Evolutionary conservation across 2,329 filamentous ascomycete species (phyloP), one percentile per base, ranked within the genome.

Genomic region (Colletotrichum orchidophilum): DNA sequence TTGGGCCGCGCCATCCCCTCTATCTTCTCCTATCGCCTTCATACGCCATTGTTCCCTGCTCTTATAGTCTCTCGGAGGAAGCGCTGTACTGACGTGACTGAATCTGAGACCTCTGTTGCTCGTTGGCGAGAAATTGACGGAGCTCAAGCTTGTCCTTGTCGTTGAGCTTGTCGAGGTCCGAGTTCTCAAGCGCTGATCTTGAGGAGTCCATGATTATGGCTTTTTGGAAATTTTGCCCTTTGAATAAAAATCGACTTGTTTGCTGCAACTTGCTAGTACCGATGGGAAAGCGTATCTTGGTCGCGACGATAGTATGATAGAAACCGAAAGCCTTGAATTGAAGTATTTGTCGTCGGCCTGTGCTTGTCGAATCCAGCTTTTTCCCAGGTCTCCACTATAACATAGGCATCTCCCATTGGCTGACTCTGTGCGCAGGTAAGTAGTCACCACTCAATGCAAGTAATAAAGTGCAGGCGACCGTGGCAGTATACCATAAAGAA

Each of bases 141-240:
- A 99, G 88, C 83, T 98, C 95, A 75, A 90, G 87, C 88, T 95
- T 96, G 83, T 98, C 95, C 78, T 89, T 88, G 72, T 94, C 91
- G 77, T 89, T 93, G 80, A 98, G 92, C 83, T 91, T 91, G 77
- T 90, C 88, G 75, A 96, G 84, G 78, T 95, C 93, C 78, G 91
- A 77, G 72, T 87, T 83, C 70, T 86, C 83, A 78, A 88, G 80
- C 60, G 76, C 78, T 26, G 78, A 75, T 62, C 79, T 79, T 12
- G 80, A 77, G 27, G 79, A 69, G 73, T 80, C 82, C 82, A 83
- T 84, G 12, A 49, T 42, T 71, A 5, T 12, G n/a, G 26, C 18
- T 46, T n/a, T 24, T 8, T 24, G 29, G 12, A 42, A 18, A 27
- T 4, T 33, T 59, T n/a, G 21, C 33, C 11, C 27, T 18, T 5